Evolutionary conservation across 306 rosid genomes (phyloP).

Genomic region (Psophocarpus tetragonolobus): DNA sequence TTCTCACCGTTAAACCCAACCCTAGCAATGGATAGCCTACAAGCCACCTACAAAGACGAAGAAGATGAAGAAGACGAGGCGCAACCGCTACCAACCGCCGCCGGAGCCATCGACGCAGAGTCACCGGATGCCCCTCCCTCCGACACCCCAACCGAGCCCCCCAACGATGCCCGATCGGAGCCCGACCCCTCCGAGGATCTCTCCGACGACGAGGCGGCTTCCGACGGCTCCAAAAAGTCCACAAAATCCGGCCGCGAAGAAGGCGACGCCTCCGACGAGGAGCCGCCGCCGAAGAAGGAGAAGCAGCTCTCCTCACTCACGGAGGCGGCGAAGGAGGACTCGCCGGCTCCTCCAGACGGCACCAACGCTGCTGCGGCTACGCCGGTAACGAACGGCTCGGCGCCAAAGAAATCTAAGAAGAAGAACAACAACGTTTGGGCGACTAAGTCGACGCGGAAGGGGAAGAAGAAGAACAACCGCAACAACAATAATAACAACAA

Average conservation of each 20-base stretch:
- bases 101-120: conserved; percentile 29
- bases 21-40: conserved; percentile 68
- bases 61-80: conserved; percentile 72
- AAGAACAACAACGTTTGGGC: conserved; percentile 89
- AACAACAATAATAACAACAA: conserved; percentile 45
- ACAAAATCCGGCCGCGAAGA: conserved; percentile 45
- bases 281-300: conserved; percentile 82
- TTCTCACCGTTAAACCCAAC: not conserved
- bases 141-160: conserved; percentile 52
- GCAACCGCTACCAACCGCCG: not conserved
- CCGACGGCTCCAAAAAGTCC: conserved; percentile 56
- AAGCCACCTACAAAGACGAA: conserved; percentile 74
- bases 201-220: conserved; percentile 59
- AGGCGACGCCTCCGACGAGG: conserved; percentile 63
- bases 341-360: conserved; percentile 13
- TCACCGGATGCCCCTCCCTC: conserved; percentile 38
- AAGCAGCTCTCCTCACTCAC: conserved; percentile 74
- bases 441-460: conserved; percentile 83
- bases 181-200: conserved; percentile 70
- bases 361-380: conserved; percentile 21
- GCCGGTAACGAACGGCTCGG: conserved; percentile 20
- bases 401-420: conserved; percentile 87
- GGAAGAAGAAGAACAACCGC: conserved; percentile 81
- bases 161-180: conserved; percentile 52
- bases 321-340: not conserved